Evolutionary conservation across 2,329 filamentous ascomycete species (phyloP), one percentile per base, ranked within the genome.

Genomic region (Sporothrix dimorphospora): DNA sequence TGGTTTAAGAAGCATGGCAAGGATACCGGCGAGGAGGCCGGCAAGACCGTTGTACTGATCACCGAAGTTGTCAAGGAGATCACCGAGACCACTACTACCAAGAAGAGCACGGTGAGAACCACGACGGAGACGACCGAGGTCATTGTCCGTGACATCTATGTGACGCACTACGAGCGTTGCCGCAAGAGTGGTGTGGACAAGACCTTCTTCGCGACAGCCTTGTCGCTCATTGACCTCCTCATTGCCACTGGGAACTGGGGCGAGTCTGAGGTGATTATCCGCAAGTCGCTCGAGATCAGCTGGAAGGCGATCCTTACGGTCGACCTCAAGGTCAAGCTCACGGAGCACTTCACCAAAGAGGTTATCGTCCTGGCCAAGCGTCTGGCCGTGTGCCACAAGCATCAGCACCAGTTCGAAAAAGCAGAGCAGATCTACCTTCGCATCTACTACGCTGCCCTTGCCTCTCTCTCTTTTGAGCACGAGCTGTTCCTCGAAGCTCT

Each of bases 41-140:
- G 76, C 14, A 74, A 77, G 53, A 82, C 81, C 0, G 79, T 78
- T 0, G 73, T 79, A 1, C 78, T 82, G 61, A 81, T 83, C 68
- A 81, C 81, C 0, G 80, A 82, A 72, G 80, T 82, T 1, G 80
- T 82, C 1, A 79, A 82, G 61, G 81, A 83, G 73, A 79, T 81
- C 40, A 82, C 78, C 0, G 77, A 80, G 73, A 81, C 78, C 0
- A 80, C 77, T 0, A 76, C 75, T 0, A 77, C 77, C 6, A 79
- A 75, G n/a, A 82, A 78, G 72, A 81, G 78, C 0, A 82, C 78
- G 0, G 81, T 78, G 0, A 80, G 74, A 0, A 81, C 78, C 0
- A 81, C 78, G 0, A 81, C 79, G 0, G 79, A 78, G 0, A 77
- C 79, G 3, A 81, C 80, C 0, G 80, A 82, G 74, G 79, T 76